These are phyloP conservation scores for Lachnellula arida DNA, from an alignment of 2,329 filamentous ascomycete genomes.

Conservation along the genomic window DNA sequence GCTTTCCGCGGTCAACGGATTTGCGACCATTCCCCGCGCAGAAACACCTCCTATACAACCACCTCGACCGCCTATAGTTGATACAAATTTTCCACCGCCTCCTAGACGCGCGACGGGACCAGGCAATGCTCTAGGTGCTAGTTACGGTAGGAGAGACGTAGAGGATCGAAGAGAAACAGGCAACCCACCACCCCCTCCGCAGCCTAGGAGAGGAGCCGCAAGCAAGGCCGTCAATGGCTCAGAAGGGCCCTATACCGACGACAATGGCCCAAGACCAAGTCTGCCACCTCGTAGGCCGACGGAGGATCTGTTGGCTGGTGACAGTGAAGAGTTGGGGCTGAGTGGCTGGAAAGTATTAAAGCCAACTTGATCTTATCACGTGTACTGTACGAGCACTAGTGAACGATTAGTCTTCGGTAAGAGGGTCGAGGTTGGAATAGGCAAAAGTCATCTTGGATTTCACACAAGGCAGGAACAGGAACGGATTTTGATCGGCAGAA, in stretches of 20 bases:
- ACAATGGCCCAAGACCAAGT: slow-evolving; percentile 21
- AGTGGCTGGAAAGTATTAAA: slow-evolving; percentile 28
- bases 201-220: slow-evolving; percentile 18
- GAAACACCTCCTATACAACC: slow-evolving; percentile 7
- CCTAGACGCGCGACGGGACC: slow-evolving; percentile 18
- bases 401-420: neutral
- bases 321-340: slow-evolving; percentile 18
- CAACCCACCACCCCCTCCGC: slow-evolving; percentile 24
- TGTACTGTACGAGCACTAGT: too few species aligned
- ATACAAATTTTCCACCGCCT: slow-evolving; percentile 24
- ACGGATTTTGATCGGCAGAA: too few species aligned
- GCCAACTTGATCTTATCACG: slow-evolving; percentile 12
- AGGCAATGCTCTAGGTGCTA: neutral
- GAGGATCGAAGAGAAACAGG: neutral
- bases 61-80: slow-evolving; percentile 6
- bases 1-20: slow-evolving; percentile 14
- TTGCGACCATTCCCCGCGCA: slow-evolving; percentile 10
- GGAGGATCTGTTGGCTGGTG: slow-evolving; percentile 26
- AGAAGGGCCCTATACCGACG: slow-evolving; percentile 5
- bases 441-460: too few species aligned
- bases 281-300: slow-evolving; percentile 26
- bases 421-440: neutral
- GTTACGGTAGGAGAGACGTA: neutral
- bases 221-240: slow-evolving; percentile 5
- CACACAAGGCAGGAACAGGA: too few species aligned